A percentile compares a stretch with the other conserved stretches of the same genome.
phyloP scores from a whole-genome alignment of 75 land plant species.

The Isoetes taiwanensis region DNA sequence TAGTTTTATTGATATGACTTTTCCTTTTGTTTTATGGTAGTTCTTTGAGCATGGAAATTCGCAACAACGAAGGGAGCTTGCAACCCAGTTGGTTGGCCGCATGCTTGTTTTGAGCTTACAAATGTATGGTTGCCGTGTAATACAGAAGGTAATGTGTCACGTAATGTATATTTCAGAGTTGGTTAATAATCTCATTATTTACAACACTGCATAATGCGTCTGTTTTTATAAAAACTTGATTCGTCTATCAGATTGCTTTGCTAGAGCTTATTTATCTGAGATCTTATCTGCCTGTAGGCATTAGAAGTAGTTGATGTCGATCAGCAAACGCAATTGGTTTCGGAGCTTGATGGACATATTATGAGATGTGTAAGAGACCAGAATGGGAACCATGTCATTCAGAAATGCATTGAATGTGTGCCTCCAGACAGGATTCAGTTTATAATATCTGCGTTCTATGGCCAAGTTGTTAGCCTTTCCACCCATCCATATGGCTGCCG shows the following conservation, averaged over 20 bases:
- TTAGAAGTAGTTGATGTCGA: constrained; percentile 87
- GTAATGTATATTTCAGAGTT: constrained; percentile 7
- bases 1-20: background rate
- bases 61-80: constrained; percentile 63
- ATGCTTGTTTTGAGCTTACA: constrained; percentile 75
- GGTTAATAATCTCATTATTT: constrained; percentile 14
- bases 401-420: constrained; percentile 93
- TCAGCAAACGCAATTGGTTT: constrained; percentile 63
- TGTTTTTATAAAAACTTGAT: background rate
- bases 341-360: constrained; percentile 89
- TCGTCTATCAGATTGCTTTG: background rate
- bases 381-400: constrained; percentile 92
- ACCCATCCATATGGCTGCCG: constrained; percentile 99
- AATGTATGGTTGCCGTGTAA: constrained; percentile 96
- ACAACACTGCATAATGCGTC: constrained; percentile 13
- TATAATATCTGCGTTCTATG: constrained; percentile 70
- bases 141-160: constrained; percentile 62
- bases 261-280: background rate
- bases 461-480: constrained; percentile 75
- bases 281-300: constrained; percentile 39
- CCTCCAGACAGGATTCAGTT: constrained; percentile 73
- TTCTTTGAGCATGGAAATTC: constrained; percentile 89
- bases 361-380: constrained; percentile 90
- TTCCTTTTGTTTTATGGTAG: constrained; percentile 20
- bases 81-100: constrained; percentile 58